Evolutionary conservation across 805 yeast species (phyloP), one percentile per base, ranked within the genome.

Genomic region (Saccharomycodes ludwigii): DNA sequence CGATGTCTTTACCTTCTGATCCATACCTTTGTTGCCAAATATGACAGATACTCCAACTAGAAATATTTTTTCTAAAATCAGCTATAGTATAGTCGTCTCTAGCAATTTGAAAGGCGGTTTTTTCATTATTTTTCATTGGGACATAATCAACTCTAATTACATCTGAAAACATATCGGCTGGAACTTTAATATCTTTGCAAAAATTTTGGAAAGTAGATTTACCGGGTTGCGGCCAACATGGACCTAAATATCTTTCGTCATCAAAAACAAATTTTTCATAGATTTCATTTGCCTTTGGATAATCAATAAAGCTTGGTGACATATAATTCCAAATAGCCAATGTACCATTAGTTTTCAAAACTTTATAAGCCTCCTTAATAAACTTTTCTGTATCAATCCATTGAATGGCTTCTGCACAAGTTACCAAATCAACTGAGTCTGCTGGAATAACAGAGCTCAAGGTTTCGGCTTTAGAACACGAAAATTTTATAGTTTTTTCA

Each of bases 331-430:
- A 80, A 48, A 67, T 73, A 0, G 81, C 75, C 32, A 81, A 52
- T 3, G 83, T 76, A 4, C 84, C 86, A 16, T 63, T 61, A 1
- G 68, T 62, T 39, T 63, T 66, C 34, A 79, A 56, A 6, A 70
- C 57, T 11, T 68, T 48, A 13, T 58, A 54, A 5, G 71, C 65
- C 39, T 71, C 72, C 9, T 52, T 43, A 44, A 72, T 72, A 43
- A 71, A 73, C 21, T 42, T 42, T 1, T 55, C 62, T 36, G 68
- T 71, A 35, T 74, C 61, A 30, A 77, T 65, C 88, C 91, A 81
- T 50, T 81, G 93, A n/a, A 70, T 66, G 27, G 80, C 73, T 48
- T 82, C 84, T 0, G 86, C 88, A 15, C 73, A 73, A 3, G 74
- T 61, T 8, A 77, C 59, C 38, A 77, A 36, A 46, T 77, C 86